Evolutionary conservation across 2,329 filamentous ascomycete genomes (phyloP), one percentile per base, ranked within the genome.

Genomic region (Fusarium veterinarium): DNA sequence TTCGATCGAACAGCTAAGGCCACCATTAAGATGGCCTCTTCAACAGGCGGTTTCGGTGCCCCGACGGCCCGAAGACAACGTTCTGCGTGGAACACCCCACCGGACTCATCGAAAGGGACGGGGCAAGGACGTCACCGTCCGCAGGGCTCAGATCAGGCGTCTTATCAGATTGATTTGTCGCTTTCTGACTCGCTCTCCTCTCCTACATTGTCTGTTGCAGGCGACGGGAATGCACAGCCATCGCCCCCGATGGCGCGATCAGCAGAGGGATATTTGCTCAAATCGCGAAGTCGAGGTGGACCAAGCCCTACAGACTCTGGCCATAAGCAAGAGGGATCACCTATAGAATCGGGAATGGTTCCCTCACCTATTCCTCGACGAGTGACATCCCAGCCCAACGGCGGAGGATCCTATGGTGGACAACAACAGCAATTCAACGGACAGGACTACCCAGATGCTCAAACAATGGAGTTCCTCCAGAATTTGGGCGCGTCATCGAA

Each of bases 1-100:
- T 98, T 98, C 79, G 94, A 97, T 76, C 90, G 95, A 42, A 98
- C 97, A 84, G 95, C 94, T 77, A 97, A 96, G 83, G 95, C 95
- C 14, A 98, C 95, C 0, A 93, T 98, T 55, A 94, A 95, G 79
- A 98, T 98, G 95, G 95, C 93, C 75, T 92, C 95, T 80, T 93
- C 92, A 4, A 95, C 92, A 2, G 95, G 93, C 23, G 94, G 94
- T 1, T 97, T 97, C 73, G 93, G 93, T 16, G 66, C 76, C 66
- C 70, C 80, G 60, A 61, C 66, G 19, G 71, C 78, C 25, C 72
- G 73, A 44, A 72, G 79, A 55, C 65, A 79, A 49, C 78, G 75
- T 8, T 78, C 75, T 17, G 75, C 73, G 17, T 83, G 81, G 79
- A 73, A 78, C 35, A 72, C 75, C 19, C 72, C 77, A 8, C 65